A percentile compares a stretch with the other conserved stretches of the same genome.
These are phyloP conservation scores for Apiotrichum mycotoxinovorans DNA, from an alignment of 1,284 basidiomycete species.

Conservation along the genomic window DNA sequence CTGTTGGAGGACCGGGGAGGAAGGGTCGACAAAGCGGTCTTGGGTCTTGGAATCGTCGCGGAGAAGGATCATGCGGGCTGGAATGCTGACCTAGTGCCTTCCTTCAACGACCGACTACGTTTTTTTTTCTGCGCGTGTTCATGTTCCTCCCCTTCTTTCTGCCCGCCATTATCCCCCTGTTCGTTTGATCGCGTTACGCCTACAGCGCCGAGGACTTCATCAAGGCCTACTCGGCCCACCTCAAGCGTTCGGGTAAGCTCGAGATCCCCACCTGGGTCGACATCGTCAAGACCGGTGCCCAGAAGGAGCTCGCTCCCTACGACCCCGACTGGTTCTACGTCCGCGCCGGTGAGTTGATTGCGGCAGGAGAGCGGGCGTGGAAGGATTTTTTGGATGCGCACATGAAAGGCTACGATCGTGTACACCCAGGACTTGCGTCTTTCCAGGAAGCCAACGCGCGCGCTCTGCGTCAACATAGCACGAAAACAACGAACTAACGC, in stretches of 20 bases:
- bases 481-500: neutral
- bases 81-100: constrained; percentile 13
- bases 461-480: neutral
- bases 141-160: neutral
- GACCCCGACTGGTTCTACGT: constrained; percentile 99
- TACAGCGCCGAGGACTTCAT: constrained; percentile 64
- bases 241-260: constrained; percentile 66
- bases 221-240: constrained; percentile 75
- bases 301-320: constrained; percentile 98
- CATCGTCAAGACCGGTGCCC: constrained; percentile 96
- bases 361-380: neutral
- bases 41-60: neutral
- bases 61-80: neutral
- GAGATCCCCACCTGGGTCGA: constrained; percentile 99
- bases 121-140: neutral
- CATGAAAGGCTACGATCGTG: too few relatives aligned
- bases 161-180: neutral
- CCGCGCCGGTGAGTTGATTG: constrained; percentile 72
- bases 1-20: neutral
- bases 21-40: neutral
- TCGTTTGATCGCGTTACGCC: neutral
- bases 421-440: too few relatives aligned
- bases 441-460: too few relatives aligned
- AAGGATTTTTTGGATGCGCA: neutral
- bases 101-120: neutral